Percentiles rank a stretch among this genome's conserved stretches.
These are phyloP conservation scores for Dothiorella sarmentorum DNA, from an alignment of 2,329 filamentous ascomycete species.

Conservation along the genomic window DNA sequence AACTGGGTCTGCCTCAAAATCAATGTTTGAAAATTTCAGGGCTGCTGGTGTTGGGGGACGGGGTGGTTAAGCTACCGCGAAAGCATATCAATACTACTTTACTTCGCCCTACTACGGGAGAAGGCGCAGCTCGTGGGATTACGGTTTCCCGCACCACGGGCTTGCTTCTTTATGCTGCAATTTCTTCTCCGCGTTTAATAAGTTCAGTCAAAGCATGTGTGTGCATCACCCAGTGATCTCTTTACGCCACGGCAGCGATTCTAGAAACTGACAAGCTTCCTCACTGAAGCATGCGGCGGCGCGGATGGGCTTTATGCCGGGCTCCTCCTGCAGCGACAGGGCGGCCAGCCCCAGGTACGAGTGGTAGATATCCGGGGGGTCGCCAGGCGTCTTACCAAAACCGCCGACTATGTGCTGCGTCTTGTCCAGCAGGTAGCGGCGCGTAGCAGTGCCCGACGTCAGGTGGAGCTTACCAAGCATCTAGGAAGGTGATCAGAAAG, in stretches of 20 bases:
- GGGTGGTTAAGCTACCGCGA: background rate
- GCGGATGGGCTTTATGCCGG: constrained; percentile 68
- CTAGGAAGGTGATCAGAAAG: constrained; percentile 41
- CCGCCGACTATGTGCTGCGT: constrained; percentile 77
- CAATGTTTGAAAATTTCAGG: background rate
- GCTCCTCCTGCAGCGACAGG: constrained; percentile 69
- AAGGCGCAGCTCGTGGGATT: background rate
- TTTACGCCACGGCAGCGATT: constrained; percentile 36
- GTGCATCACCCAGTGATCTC: constrained; percentile 23
- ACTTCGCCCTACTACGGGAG: background rate
- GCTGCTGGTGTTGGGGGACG: background rate
- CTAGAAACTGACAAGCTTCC: constrained; percentile 43
- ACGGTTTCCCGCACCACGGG: background rate
- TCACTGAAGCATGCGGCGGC: constrained; percentile 71
- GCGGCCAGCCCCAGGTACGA: constrained; percentile 83
- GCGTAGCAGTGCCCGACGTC: constrained; percentile 51
- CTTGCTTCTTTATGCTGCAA: background rate
- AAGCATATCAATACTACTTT: constrained; percentile 7
- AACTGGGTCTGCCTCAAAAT: background rate
- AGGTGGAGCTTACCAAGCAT: constrained; percentile 33
- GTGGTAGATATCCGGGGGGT: constrained; percentile 70
- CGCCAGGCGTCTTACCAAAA: constrained; percentile 46
- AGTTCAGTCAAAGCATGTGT: background rate
- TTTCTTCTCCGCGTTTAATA: background rate
- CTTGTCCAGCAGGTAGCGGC: constrained; percentile 77